Conservation (phyloP, 805 yeast species). For the Wickerhamiella australiensis region DNA sequence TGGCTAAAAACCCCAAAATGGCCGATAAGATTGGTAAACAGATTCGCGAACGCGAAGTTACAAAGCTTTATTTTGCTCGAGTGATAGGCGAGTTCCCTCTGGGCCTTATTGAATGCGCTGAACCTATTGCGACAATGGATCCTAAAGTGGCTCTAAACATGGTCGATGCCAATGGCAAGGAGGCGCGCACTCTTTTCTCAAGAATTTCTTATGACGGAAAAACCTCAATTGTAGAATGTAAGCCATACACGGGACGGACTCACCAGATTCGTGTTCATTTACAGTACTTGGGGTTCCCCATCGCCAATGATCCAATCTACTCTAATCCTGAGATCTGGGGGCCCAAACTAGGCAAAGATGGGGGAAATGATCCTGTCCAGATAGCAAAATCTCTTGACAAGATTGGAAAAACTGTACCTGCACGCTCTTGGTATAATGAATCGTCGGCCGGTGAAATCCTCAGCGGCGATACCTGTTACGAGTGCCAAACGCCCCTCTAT, state of each 20-base stretch:
- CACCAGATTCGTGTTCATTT: constrained; percentile 92
- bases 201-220: constrained; percentile 57
- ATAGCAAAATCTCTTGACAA: constrained; percentile 42
- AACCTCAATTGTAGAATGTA: constrained; percentile 61
- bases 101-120: constrained; percentile 42
- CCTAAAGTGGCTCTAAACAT: constrained; percentile 63
- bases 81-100: constrained; percentile 81
- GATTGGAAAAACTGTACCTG: constrained; percentile 58
- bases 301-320: constrained; percentile 81
- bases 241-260: constrained; percentile 81
- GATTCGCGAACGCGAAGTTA: constrained; percentile 54
- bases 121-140: constrained; percentile 56
- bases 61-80: constrained; percentile 74
- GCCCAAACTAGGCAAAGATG: constrained; percentile 48
- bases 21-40: constrained; percentile 68
- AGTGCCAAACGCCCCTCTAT: constrained; percentile 59
- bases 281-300: constrained; percentile 72
- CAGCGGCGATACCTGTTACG: constrained; percentile 45
- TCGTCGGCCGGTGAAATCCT: constrained; percentile 50
- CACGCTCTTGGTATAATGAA: constrained; percentile 45
- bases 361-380: constrained; percentile 34
- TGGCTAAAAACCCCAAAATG: constrained; percentile 69
- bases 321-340: constrained; percentile 81
- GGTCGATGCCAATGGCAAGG: constrained; percentile 38
- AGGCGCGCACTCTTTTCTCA: constrained; percentile 59